phyloP scores from a whole-genome alignment of 495 filamentous ascomycete species.

The Aspergillus homomorphus region DNA sequence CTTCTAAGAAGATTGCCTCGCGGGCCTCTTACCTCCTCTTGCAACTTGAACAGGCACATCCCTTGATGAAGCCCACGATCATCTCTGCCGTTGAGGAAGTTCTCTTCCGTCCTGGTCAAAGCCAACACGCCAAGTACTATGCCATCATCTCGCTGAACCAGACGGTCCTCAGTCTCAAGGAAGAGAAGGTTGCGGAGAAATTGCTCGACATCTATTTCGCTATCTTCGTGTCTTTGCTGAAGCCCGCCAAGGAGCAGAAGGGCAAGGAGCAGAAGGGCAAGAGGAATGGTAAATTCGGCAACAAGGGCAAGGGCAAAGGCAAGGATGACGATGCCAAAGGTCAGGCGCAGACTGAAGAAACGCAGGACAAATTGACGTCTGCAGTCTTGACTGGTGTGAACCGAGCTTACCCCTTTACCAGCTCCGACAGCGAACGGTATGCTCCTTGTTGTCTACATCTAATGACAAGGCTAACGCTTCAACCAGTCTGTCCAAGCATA shows the following conservation, averaged over 20 bases:
- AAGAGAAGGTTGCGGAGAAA: conserved; percentile 76
- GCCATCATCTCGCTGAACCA: conserved; percentile 96
- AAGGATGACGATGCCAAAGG: conserved; percentile 52
- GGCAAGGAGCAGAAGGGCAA: conserved; percentile 19
- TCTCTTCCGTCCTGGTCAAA: conserved; percentile 83
- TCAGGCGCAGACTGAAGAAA: conserved; percentile 56
- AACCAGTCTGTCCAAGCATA: conserved; percentile 70
- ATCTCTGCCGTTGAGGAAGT: conserved; percentile 84
- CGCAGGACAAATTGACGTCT: conserved; percentile 84
- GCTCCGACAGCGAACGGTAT: conserved; percentile 69
- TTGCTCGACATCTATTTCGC: conserved; percentile 87
- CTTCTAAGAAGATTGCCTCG: conserved; percentile 89
- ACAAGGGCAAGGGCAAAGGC: conserved; percentile 36
- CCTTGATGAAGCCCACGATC: conserved; percentile 86
- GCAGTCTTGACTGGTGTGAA: conserved; percentile 92
- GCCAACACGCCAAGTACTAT: conserved; percentile 85
- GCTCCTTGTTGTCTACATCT: conserved; percentile 21
- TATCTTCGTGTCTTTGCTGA: conserved; percentile 73
- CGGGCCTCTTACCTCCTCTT: conserved; percentile 85
- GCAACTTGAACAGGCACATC: conserved; percentile 84
- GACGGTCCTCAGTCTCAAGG: conserved; percentile 80
- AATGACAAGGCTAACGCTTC: conserved; percentile 19
- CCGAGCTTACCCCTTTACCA: conserved; percentile 88
- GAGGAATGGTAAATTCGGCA: conserved; percentile 23
- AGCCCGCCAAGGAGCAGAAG: conserved; percentile 46